A percentile compares a stretch with the other conserved stretches of the same genome.
Conservation (phyloP, 257 asterid genomes). For the Paulownia fortunei region DNA sequence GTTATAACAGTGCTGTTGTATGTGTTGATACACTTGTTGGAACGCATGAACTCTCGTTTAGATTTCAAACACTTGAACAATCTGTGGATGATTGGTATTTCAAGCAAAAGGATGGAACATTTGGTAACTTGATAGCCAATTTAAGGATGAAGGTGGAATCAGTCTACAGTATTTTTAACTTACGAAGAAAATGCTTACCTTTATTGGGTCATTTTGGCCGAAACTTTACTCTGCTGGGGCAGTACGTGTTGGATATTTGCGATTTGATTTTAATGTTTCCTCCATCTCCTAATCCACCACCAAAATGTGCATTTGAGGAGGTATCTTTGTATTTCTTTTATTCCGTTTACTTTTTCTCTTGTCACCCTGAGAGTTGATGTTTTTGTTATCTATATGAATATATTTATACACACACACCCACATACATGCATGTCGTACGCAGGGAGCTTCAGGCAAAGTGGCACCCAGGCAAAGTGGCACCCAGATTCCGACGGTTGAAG, state of each 20-base stretch:
- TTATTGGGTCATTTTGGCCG: background rate
- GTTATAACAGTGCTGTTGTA: background rate
- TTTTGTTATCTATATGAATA: background rate
- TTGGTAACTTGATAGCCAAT: background rate
- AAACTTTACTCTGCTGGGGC: background rate
- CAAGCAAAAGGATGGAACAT: background rate
- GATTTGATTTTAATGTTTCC: background rate
- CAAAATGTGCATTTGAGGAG: background rate
- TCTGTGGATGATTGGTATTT: background rate
- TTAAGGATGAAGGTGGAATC: background rate
- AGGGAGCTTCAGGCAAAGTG: background rate
- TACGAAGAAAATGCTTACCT: background rate
- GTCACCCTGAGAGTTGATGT: background rate
- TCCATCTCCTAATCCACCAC: no score
- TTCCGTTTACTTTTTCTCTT: background rate
- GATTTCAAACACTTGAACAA: background rate
- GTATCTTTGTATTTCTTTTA: background rate
- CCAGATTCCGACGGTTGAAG: background rate
- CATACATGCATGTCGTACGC: background rate
- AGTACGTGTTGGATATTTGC: background rate
- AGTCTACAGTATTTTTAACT: background rate
- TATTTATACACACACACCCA: background rate
- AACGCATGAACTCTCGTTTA: background rate
- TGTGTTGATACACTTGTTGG: conserved; percentile 1
- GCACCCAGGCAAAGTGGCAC: background rate